Conservation (phyloP, 768 basidiomycete genomes). For the Tylopilus plumbeoviolaceoides region DNA sequence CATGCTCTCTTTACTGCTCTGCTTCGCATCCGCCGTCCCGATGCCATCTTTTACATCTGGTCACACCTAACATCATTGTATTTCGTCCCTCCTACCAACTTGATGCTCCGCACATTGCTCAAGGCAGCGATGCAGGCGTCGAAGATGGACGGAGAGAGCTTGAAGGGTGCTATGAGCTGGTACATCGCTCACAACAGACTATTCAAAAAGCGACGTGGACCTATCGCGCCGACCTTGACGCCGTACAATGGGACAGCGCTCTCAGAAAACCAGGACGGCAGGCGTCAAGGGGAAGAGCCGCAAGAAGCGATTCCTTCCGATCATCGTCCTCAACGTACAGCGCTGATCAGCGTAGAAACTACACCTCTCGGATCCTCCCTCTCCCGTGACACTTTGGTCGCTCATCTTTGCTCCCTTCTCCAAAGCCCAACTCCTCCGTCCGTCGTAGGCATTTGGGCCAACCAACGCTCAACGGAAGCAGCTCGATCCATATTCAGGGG, state of each 20-base stretch:
- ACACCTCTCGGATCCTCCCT: neutral
- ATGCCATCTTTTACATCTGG: constrained; percentile 64
- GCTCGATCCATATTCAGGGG: constrained; percentile 52
- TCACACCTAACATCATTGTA: constrained; percentile 61
- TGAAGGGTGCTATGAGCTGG: constrained; percentile 43
- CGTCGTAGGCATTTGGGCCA: constrained; percentile 43
- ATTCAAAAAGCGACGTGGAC: constrained; percentile 14
- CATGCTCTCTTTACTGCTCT: constrained; percentile 49
- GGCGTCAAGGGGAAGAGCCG: neutral
- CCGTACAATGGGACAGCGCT: neutral
- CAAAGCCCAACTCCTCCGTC: constrained; percentile 26
- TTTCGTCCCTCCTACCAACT: constrained; percentile 48
- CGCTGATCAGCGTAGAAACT: neutral
- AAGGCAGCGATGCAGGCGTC: constrained; percentile 53
- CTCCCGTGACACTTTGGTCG: constrained; percentile 8
- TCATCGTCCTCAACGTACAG: neutral
- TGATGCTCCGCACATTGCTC: constrained; percentile 58
- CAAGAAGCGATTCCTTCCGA: neutral
- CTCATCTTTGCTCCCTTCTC: constrained; percentile 11
- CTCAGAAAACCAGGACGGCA: neutral
- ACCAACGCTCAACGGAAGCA: constrained; percentile 41
- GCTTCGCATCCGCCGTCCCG: constrained; percentile 51
- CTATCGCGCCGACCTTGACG: constrained; percentile 11
- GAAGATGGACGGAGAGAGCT: constrained; percentile 47
- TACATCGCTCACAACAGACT: constrained; percentile 19